These are phyloP conservation scores for Lipomyces yarrowii DNA, from an alignment of 1,139 yeast species.

Conservation along the genomic window DNA sequence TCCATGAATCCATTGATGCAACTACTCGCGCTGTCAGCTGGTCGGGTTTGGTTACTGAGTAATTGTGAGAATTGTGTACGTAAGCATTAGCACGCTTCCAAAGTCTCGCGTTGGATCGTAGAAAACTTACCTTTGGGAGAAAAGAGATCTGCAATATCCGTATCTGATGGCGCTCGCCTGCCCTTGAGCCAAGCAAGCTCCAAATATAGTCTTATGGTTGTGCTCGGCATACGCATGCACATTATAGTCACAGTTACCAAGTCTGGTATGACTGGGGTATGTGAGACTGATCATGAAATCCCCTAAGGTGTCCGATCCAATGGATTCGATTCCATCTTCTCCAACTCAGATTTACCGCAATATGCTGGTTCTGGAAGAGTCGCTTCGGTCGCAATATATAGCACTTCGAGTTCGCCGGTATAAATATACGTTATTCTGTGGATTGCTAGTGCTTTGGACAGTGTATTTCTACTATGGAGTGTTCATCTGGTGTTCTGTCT, in stretches of 20 bases:
- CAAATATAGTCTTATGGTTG: not conserved
- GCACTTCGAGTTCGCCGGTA: constrained; percentile 69
- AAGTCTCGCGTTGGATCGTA: not conserved
- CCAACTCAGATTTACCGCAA: constrained; percentile 79
- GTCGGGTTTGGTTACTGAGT: not conserved
- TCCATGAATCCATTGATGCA: too few species aligned
- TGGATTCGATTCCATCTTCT: constrained; percentile 44
- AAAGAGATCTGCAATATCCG: not conserved
- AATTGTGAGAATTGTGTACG: not conserved
- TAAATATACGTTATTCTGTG: constrained; percentile 72
- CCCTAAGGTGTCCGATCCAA: constrained; percentile 6
- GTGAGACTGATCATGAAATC: constrained; percentile 8
- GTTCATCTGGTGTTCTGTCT: constrained; percentile 41
- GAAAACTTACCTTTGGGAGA: not conserved
- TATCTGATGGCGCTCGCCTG: not conserved
- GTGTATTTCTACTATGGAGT: constrained; percentile 41
- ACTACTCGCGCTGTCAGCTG: not conserved
- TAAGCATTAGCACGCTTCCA: not conserved
- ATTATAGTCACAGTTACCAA: not conserved
- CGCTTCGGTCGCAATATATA: constrained; percentile 75
- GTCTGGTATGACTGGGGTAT: not conserved
- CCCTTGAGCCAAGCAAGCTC: not conserved
- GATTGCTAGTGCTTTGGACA: constrained; percentile 47
- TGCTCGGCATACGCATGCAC: not conserved
- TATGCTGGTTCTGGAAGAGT: constrained; percentile 79